Evolutionary conservation across 2,329 filamentous ascomycete species (phyloP).

Genomic region (Ascochyta clinopodiicola): DNA sequence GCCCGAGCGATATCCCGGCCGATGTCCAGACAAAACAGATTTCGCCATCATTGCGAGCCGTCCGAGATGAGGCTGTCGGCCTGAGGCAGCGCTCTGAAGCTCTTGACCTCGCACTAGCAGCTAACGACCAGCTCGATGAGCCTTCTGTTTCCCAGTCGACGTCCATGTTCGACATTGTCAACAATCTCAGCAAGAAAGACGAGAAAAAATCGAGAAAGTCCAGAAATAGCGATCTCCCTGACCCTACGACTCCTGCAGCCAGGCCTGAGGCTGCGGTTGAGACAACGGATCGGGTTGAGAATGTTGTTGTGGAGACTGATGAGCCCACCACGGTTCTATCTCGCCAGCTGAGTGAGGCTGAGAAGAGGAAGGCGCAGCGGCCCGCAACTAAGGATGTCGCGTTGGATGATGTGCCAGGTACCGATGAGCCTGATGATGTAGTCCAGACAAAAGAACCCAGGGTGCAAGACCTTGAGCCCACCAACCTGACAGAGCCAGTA

Average conservation of each 20-base stretch:
- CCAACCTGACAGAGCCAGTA: neutral
- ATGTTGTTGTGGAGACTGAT: neutral
- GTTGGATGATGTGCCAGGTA: neutral
- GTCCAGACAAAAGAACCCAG: neutral
- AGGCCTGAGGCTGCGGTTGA: conserved; percentile 25
- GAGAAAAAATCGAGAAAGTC: conserved; percentile 38
- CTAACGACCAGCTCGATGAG: conserved; percentile 17
- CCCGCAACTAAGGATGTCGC: neutral
- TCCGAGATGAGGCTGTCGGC: conserved; percentile 37
- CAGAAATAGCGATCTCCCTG: conserved; percentile 22
- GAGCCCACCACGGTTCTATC: neutral
- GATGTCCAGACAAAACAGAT: conserved; percentile 6
- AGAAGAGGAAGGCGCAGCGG: conserved; percentile 29
- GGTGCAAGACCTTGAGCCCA: neutral
- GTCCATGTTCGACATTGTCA: conserved; percentile 38
- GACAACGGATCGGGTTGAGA: conserved; percentile 28
- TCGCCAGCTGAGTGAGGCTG: conserved; percentile 32
- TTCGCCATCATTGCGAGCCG: conserved; percentile 34
- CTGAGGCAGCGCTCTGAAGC: conserved; percentile 37
- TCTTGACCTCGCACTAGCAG: conserved; percentile 29
- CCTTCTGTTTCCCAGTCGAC: conserved; percentile 19
- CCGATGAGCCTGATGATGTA: neutral
- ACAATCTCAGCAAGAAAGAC: conserved; percentile 37
- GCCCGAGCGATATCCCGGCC: neutral
- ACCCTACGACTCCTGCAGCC: conserved; percentile 34